These are phyloP conservation scores for Trametes polyzona DNA, from an alignment of 1,284 basidiomycete genomes.

Conservation along the genomic window DNA sequence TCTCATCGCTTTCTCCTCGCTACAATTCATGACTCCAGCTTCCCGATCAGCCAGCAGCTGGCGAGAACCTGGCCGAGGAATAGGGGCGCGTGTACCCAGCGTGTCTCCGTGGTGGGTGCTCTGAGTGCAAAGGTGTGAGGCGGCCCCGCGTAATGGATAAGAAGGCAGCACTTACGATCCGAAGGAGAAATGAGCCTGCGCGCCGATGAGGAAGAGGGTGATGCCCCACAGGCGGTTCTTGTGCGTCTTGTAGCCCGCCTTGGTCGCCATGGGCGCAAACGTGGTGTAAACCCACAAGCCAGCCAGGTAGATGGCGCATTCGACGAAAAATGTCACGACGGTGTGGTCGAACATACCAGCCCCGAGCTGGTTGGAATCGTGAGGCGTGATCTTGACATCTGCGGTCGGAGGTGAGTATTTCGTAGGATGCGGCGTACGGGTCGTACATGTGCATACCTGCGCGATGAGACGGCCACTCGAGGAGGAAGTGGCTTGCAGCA, in stretches of 20 bases:
- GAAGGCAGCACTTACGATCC: conserved; percentile 27
- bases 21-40: conserved; percentile 28
- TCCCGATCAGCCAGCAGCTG: conserved; percentile 34
- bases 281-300: conserved; percentile 33
- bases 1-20: not conserved
- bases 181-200: conserved; percentile 37
- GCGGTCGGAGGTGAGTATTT: not conserved
- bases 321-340: conserved; percentile 31
- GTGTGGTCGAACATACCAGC: conserved; percentile 35
- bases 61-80: conserved; percentile 34
- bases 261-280: conserved; percentile 30
- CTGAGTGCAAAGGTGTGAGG: conserved; percentile 14
- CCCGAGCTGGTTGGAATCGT: conserved; percentile 26
- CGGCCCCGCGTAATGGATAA: not conserved
- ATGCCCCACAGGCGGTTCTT: conserved; percentile 27
- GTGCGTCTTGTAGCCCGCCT: conserved; percentile 29
- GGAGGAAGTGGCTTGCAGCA: conserved; percentile 33
- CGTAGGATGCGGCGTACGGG: not conserved
- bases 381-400: conserved; percentile 37
- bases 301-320: conserved; percentile 31
- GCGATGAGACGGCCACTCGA: conserved; percentile 36
- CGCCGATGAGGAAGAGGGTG: conserved; percentile 29
- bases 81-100: conserved; percentile 36
- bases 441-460: conserved; percentile 13
- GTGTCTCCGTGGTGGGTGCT: conserved; percentile 35